A percentile compares a stretch with the other conserved stretches of the same genome.
phyloP scores from a whole-genome alignment of 129 eudicot species.

The Flaveria linearis region DNA sequence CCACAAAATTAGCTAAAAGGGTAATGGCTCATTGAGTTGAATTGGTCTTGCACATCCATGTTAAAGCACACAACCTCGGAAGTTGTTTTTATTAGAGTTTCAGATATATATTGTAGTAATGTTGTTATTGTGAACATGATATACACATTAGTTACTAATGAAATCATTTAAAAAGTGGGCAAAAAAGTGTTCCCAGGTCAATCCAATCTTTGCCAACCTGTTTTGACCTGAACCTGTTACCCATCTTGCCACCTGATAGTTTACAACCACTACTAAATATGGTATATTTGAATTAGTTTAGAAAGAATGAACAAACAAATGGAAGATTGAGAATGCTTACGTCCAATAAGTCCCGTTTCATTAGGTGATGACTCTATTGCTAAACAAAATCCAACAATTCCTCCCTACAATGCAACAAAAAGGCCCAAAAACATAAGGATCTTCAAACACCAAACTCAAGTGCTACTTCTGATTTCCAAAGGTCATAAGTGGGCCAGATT shows the following conservation, averaged over 20 bases:
- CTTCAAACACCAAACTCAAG: constrained; percentile 1
- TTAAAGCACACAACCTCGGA: constrained; percentile 9
- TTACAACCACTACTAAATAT: constrained; percentile 3
- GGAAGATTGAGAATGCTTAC: constrained; percentile 45
- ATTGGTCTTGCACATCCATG: background rate
- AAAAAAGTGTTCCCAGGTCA: background rate
- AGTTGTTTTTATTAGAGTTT: background rate
- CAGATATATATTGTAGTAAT: background rate
- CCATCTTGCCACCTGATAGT: background rate
- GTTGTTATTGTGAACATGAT: background rate
- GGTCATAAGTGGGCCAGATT: background rate
- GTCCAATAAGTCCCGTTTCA: constrained; percentile 80
- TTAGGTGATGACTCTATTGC: constrained; percentile 60
- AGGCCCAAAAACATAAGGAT: background rate
- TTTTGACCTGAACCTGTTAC: background rate
- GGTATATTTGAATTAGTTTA: background rate
- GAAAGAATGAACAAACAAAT: constrained; percentile 8
- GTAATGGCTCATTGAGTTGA: background rate
- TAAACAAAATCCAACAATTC: constrained; percentile 79
- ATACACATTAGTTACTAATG: background rate
- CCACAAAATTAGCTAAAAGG: background rate
- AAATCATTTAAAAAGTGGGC: background rate
- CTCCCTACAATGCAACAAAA: constrained; percentile 65
- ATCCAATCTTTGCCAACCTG: background rate
- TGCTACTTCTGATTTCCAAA: background rate